A percentile compares a stretch with the other conserved stretches of the same genome.
Conservation (phyloP, 768 basidiomycete genomes). For the Mrakia blollopis region DNA sequence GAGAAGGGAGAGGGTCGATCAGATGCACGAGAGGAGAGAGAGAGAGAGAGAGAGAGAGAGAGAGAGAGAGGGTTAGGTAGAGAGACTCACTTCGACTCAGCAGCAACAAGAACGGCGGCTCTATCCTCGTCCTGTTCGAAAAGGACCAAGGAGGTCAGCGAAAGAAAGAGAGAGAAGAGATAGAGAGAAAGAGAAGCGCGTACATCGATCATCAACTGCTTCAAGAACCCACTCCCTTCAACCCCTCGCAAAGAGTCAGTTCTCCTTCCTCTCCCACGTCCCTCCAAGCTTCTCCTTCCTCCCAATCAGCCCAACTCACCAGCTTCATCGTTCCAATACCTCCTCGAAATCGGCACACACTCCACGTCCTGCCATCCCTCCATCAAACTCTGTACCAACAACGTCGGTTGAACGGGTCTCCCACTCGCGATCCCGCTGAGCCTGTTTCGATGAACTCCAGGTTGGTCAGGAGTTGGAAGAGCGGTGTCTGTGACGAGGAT, state of each 20-base stretch:
- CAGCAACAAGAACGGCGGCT: slow-evolving; percentile 70
- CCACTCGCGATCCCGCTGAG: slow-evolving; percentile 34
- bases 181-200: slow-evolving; percentile 1
- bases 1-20: neutral
- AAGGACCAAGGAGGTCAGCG: slow-evolving; percentile 60
- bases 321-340: slow-evolving; percentile 78
- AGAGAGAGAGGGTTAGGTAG: no score
- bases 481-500: slow-evolving; percentile 75
- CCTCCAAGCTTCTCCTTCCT: no score
- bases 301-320: slow-evolving; percentile 48
- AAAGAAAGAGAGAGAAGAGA: slow-evolving; percentile 38
- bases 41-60: neutral
- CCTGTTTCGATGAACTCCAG: slow-evolving; percentile 47
- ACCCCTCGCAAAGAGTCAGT: no score
- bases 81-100: slow-evolving; percentile 63
- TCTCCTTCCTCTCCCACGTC: no score
- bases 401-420: slow-evolving; percentile 45
- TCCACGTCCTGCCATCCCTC: slow-evolving; percentile 67
- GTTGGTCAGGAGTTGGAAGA: slow-evolving; percentile 42
- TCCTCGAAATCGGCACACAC: slow-evolving; percentile 66
- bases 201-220: slow-evolving; percentile 22
- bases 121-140: slow-evolving; percentile 77
- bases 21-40: neutral
- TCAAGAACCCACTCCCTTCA: slow-evolving; percentile 14
- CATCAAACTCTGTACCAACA: slow-evolving; percentile 65